Evolutionary conservation across 2,329 filamentous ascomycete genomes (phyloP), one percentile per base, ranked within the genome.

Genomic region (Xylariales sp.): DNA sequence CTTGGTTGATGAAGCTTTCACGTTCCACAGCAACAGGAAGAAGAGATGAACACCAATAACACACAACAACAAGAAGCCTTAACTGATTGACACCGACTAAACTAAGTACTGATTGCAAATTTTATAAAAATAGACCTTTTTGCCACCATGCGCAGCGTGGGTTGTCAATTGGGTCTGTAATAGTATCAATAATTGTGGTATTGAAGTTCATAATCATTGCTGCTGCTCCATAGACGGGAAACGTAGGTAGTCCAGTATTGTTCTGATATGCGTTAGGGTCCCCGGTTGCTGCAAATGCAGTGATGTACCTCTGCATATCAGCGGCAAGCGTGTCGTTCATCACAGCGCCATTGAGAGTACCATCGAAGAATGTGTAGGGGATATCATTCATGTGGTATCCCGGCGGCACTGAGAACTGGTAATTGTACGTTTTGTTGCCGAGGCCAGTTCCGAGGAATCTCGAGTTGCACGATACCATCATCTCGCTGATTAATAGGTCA

Each of bases 331-430:
- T 38, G 27, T 38, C 36, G 28, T 38, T 38, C 13, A 29, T 38
- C 13, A 38, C 36, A 12, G 36, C 23, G 14, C 19, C 27, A 15
- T 19, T 38, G 8, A 8, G 8, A 24, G 27, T 38, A 20, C 32
- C 32, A 18, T 31, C 36, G 28, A 30, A 38, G 28, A 23, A 38
- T 15, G 15, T 20, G 36, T 20, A 38, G 19, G 30, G 32, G 11
- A 38, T 29, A 20, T 38, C 36, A 13, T 31, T 27, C 8, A 20
- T 38, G 17, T 38, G 36, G 10, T 27, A 31, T 2, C 36, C 36
- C 10, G 36, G 36, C 27, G 36, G 36, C n/a, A 38, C 28, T 18
- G 18, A 23, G 28, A 38, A 38, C n/a, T 31, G 19, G 20, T 38
- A 32, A 15, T 19, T 31, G 36, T 38, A 38, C 18, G 27, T 38